Evolutionary conservation across 306 rosid species (phyloP), one percentile per base, ranked within the genome.

Genomic region (Dicorynia guianensis): DNA sequence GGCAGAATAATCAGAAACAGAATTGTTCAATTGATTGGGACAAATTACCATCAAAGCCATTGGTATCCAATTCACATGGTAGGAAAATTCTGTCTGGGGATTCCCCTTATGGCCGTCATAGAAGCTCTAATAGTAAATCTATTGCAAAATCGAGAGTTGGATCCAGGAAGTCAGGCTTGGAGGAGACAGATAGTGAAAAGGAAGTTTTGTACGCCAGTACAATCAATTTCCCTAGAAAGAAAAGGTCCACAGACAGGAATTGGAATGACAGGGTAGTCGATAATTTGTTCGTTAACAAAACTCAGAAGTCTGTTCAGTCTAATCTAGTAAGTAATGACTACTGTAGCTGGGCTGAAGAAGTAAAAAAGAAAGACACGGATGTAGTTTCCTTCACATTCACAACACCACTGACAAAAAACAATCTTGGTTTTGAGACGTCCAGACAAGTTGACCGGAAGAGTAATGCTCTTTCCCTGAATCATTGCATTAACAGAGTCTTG

Each of bases 301-400:
- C 67, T 55, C 88, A 74, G 83, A 82, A 76, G 81, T 71, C 85
- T 20, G 72, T 42, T 56, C 89, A 82, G 46, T 82, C 85, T 43
- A 82, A 55, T 50, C 74, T 67, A 50, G 72, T 67, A 30, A 71
- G 46, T 52, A 82, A 82, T 44, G 63, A 72, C 40, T 61, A 54
- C 72, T 63, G 72, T 14, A 81, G 63, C 75, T 76, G 83, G 89
- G 80, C 72, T 36, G 89, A 87, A 54, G 89, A 87, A 47, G 67
- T 82, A 47, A 83, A 71, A 81, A 91, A 76, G 79, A 84, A 85
- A 34, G 93, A 91, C 65, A 86, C 67, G 66, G 97, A 91, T 83
- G 88, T 91, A 62, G 91, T 91, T 77, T 91, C 97, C 46, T 91
- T 91, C 84, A 89, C 97, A 73, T 91, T 91, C 79, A 87, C 87